Evolutionary conservation across 2,329 filamentous ascomycete species (phyloP).

Genomic region (Fusarium subtropicale): DNA sequence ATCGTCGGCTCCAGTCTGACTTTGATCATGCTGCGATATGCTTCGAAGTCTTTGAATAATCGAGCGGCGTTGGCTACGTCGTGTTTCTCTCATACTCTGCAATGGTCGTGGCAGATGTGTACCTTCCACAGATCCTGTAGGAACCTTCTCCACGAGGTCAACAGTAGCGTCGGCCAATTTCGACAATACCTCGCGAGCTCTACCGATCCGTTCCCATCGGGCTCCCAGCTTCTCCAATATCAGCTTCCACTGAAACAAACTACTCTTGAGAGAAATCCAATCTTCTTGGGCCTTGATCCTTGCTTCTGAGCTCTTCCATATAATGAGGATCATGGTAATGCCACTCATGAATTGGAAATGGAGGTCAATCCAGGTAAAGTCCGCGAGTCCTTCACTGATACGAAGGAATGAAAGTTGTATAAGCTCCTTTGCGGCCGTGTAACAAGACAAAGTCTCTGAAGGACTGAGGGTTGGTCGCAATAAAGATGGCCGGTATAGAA

Average conservation of each 20-base stretch:
- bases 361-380: slow-evolving; percentile 20
- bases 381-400: neutral
- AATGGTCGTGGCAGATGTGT: fast-evolving
- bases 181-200: slow-evolving; percentile 9
- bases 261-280: slow-evolving; percentile 12
- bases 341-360: slow-evolving; percentile 28
- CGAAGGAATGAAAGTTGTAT: slow-evolving; percentile 20
- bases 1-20: fast-evolving
- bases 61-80: neutral
- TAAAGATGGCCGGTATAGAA: slow-evolving; percentile 3
- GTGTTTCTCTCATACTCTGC: neutral
- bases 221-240: slow-evolving; percentile 2
- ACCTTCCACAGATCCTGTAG: neutral
- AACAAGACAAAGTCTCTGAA: neutral
- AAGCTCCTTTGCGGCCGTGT: slow-evolving; percentile 6
- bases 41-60: slow-evolving; percentile 7
- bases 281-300: slow-evolving; percentile 3
- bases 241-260: slow-evolving; percentile 2
- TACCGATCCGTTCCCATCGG: neutral
- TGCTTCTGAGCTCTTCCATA: slow-evolving; percentile 7
- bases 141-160: slow-evolving; percentile 9
- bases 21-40: neutral
- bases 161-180: slow-evolving; percentile 22
- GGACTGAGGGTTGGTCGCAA: neutral
- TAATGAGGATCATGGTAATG: neutral